These are phyloP conservation scores for Neoboletus brunneissimus DNA, from an alignment of 768 basidiomycete species.

Conservation along the genomic window DNA sequence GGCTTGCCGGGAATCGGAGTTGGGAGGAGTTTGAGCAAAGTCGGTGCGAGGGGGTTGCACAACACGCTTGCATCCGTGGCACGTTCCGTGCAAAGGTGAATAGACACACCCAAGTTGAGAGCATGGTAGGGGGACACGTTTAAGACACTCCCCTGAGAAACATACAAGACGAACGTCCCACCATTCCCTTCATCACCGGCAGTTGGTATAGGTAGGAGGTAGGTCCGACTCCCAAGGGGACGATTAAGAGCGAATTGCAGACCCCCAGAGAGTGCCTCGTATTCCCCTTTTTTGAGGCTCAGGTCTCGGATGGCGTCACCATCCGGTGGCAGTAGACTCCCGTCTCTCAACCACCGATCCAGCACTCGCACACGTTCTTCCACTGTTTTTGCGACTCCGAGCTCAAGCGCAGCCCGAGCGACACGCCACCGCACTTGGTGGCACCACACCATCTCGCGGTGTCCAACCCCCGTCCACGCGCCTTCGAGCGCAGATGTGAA, in stretches of 20 bases:
- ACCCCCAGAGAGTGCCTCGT: constrained; percentile 38
- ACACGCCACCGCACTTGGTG: constrained; percentile 92
- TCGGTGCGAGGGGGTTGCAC: constrained; percentile 46
- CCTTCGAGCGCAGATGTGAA: constrained; percentile 88
- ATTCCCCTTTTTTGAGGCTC: constrained; percentile 17
- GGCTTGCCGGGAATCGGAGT: constrained; percentile 47
- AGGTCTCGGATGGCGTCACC: constrained; percentile 6
- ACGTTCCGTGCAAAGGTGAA: constrained; percentile 43
- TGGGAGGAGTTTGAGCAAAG: constrained; percentile 59
- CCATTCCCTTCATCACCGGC: not conserved
- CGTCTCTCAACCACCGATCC: constrained; percentile 69
- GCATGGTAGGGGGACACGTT: constrained; percentile 50
- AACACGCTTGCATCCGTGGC: constrained; percentile 15
- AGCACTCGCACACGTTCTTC: constrained; percentile 37
- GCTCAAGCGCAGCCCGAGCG: constrained; percentile 74
- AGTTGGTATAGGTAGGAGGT: constrained; percentile 45
- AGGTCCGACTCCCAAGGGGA: constrained; percentile 42
- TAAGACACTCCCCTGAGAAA: constrained; percentile 56
- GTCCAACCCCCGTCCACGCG: constrained; percentile 94
- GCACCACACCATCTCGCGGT: constrained; percentile 98
- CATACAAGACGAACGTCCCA: constrained; percentile 50
- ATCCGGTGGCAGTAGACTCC: constrained; percentile 42
- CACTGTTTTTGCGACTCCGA: constrained; percentile 37
- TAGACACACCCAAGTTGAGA: constrained; percentile 43
- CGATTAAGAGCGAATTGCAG: constrained; percentile 42